These are phyloP conservation scores for Acer saccharum DNA, from an alignment of 345 rosid species.

Conservation along the genomic window DNA sequence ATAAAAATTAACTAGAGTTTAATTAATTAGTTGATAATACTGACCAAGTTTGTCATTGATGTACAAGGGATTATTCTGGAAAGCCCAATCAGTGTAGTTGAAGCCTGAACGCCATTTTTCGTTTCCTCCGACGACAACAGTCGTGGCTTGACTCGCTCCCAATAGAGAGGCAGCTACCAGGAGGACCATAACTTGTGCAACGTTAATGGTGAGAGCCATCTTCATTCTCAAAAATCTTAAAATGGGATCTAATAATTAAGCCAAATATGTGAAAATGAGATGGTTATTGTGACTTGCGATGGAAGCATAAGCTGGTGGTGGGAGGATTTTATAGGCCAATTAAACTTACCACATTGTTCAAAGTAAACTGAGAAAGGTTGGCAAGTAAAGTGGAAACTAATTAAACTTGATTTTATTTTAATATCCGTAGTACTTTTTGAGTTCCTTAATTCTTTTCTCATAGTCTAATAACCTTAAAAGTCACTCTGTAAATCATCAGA, in stretches of 20 bases:
- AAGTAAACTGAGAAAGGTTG: not conserved
- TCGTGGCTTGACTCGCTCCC: conserved; percentile 23
- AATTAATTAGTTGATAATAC: not conserved
- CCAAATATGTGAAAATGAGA: not conserved
- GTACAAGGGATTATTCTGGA: conserved; percentile 28
- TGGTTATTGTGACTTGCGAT: not conserved
- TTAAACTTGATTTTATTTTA: not conserved
- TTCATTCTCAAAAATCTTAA: not conserved
- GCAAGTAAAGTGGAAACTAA: not conserved
- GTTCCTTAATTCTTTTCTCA: conserved; percentile 18
- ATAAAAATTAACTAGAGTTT: not conserved
- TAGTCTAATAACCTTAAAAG: conserved; percentile 3
- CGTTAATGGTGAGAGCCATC: not conserved
- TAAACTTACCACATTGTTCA: not conserved
- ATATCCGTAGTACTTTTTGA: not conserved
- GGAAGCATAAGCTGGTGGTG: not conserved
- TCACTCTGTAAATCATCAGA: not conserved
- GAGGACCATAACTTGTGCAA: conserved; percentile 7
- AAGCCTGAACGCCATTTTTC: conserved; percentile 29
- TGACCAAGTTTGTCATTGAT: conserved; percentile 29
- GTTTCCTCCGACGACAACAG: conserved; percentile 26
- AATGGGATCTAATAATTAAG: not conserved
- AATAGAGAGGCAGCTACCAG: conserved; percentile 17
- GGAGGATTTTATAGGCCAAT: not conserved
- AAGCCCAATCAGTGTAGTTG: conserved; percentile 35